Percentiles rank a stretch among this genome's conserved stretches.
Conservation (phyloP, 2,329 filamentous ascomycete genomes). For the Volutella citrinella region DNA sequence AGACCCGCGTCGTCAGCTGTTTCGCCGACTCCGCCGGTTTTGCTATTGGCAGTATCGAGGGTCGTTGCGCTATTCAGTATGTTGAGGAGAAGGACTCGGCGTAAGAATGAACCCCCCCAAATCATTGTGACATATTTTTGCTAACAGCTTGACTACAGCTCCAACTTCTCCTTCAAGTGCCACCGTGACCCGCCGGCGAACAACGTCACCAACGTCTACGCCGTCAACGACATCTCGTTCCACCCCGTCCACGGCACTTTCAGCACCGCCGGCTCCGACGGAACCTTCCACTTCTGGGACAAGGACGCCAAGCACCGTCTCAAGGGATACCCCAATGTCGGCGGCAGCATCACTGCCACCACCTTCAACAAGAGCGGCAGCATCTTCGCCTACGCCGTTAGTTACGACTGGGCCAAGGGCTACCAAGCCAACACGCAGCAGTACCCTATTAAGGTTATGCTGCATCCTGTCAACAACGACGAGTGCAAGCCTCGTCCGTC, state of each 20-base stretch:
- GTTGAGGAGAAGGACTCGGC: constrained; percentile 90
- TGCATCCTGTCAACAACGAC: constrained; percentile 68
- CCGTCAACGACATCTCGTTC: constrained; percentile 97
- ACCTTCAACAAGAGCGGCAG: constrained; percentile 85
- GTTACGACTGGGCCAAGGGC: constrained; percentile 98
- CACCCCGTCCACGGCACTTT: constrained; percentile 98
- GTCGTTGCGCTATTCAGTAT: constrained; percentile 96
- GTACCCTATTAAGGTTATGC: constrained; percentile 77
- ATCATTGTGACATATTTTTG: neutral
- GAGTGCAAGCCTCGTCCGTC: constrained; percentile 62
- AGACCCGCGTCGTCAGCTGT: constrained; percentile 92
- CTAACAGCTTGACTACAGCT: constrained; percentile 45
- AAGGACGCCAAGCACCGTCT: constrained; percentile 85
- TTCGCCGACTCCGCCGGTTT: constrained; percentile 91
- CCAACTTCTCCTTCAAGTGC: constrained; percentile 99
- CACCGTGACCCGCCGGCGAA: constrained; percentile 78
- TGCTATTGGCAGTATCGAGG: constrained; percentile 94
- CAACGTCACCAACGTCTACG: constrained; percentile 84
- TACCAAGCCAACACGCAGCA: constrained; percentile 78
- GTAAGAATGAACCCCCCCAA: constrained; percentile 39
- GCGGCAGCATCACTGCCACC: constrained; percentile 84
- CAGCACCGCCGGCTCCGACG: constrained; percentile 91
- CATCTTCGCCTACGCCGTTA: constrained; percentile 85
- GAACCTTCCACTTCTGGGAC: constrained; percentile 97
- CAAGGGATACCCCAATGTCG: constrained; percentile 82